Percentiles rank a stretch among this genome's conserved stretches.
Evolutionary conservation across 768 basidiomycete genomes (phyloP).

Genomic region (Daedalea quercina): DNA sequence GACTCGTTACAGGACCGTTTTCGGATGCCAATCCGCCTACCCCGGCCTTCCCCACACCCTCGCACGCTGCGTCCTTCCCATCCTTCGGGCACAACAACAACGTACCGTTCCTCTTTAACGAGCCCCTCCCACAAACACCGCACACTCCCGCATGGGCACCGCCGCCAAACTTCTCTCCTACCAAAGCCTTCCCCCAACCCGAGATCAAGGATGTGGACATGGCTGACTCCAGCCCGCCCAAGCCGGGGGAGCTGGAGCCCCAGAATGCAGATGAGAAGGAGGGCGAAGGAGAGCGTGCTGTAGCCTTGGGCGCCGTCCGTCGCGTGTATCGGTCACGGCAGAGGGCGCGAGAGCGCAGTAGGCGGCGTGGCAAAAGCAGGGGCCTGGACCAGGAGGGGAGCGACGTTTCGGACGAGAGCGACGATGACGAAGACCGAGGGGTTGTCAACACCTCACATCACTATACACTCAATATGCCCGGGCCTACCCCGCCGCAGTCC

Average conservation of each 20-base stretch:
- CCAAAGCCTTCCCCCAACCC: conserved; percentile 51
- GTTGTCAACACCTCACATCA: conserved; percentile 61
- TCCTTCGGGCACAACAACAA: conserved; percentile 60
- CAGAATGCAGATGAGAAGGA: conserved; percentile 5
- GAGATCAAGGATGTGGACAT: conserved; percentile 71
- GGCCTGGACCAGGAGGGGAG: conserved; percentile 30
- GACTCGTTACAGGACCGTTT: conserved; percentile 29
- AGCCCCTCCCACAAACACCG: conserved; percentile 36
- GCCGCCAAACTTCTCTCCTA: conserved; percentile 47
- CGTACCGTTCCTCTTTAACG: conserved; percentile 69
- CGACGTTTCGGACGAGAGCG: conserved; percentile 38
- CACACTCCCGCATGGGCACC: conserved; percentile 59
- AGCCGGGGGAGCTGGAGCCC: conserved; percentile 17
- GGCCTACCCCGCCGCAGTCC: conserved; percentile 45
- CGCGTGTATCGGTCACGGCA: conserved; percentile 60
- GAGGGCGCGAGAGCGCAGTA: conserved; percentile 32
- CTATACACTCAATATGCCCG: conserved; percentile 78
- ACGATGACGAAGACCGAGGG: conserved; percentile 25
- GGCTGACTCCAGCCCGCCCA: conserved; percentile 62
- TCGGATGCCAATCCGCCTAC: conserved; percentile 34
- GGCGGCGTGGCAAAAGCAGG: conserved; percentile 4
- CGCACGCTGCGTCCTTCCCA: conserved; percentile 31
- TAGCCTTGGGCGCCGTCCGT: conserved; percentile 60
- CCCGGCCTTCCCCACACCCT: conserved; percentile 28
- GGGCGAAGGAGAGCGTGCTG: conserved; percentile 30